Base-by-base conservation (phyloP, 345 rosid genomes). In the Brassica nigra region DNA sequence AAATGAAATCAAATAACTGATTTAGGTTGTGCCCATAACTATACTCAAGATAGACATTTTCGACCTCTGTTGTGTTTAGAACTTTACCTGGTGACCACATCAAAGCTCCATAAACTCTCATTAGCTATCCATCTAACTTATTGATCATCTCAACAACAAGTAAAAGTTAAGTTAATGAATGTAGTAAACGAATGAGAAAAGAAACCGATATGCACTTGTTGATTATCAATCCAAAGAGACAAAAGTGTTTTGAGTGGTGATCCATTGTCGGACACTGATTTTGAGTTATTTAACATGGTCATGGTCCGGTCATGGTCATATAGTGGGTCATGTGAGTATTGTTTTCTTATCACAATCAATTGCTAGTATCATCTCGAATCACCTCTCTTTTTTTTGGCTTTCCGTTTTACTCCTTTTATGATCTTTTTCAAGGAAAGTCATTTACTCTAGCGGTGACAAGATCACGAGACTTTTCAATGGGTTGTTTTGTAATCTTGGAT, bases 261-360 rank as follows among this genome's bases (percentile, higher is more conserved):
- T 59, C 29, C 64, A 73, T 31, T 79, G 69, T 67, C 74, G 59
- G 74, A 67, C 78, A 61, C 70, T 61, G 39, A 73, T 66, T 66
- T 73, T 58, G 68, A 66, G 47, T 36, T 71, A 30, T 70, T 63
- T 77, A 77, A 52, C 71, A 71, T 30, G 34, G 73, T 76, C 73
- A 33, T 78, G 67, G 64, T 52, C 62, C 1, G 18, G 68, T 23
- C 20, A 4, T 34, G 66, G 74, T 57, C 62, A 55, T 18, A 27
- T 67, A 10, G 74, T 70, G 74, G 74, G 76, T 63, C 71, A 78
- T 78, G 74, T 73, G 64, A 34, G 33, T 73, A 23, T 73, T 63
- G 42, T 44, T 76, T 42, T 62, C 44, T 54, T 54, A 27, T 6
- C 20, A 75, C 59, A 20, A 5, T 57, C 66, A 20, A 31, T 64